phyloP scores from a whole-genome alignment of 768 basidiomycete genomes.

The Cyclocybe aegerita region DNA sequence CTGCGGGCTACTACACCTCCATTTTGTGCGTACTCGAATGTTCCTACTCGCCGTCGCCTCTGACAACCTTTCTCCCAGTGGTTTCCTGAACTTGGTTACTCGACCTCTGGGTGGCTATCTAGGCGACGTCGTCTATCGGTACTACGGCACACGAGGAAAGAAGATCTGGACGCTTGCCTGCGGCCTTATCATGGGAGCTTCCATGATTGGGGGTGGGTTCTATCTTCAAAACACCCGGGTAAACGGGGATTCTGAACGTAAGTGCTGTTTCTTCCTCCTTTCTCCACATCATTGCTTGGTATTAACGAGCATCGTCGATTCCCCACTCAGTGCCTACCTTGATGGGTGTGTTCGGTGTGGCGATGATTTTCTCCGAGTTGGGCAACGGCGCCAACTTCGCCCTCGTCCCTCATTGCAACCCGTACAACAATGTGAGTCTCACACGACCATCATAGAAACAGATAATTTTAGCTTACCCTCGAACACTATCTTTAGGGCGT shows the following conservation, averaged over 20 bases:
- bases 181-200: slow-evolving; percentile 44
- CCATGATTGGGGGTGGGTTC: slow-evolving; percentile 45
- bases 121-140: slow-evolving; percentile 44
- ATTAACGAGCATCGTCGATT: background rate
- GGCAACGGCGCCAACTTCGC: slow-evolving; percentile 53
- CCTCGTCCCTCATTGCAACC: slow-evolving; percentile 50
- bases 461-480: background rate
- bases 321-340: slow-evolving; percentile 27
- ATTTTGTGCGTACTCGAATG: slow-evolving; percentile 17
- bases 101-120: slow-evolving; percentile 50
- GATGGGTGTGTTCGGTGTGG: slow-evolving; percentile 39
- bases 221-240: slow-evolving; percentile 28
- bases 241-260: slow-evolving; percentile 32
- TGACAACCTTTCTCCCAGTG: slow-evolving; percentile 26
- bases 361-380: slow-evolving; percentile 41
- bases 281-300: background rate
- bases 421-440: slow-evolving; percentile 28
- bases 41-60: slow-evolving; percentile 1
- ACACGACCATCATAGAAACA: background rate
- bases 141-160: slow-evolving; percentile 43
- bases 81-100: slow-evolving; percentile 51
- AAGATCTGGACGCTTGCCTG: slow-evolving; percentile 44
- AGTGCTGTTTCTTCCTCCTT: slow-evolving; percentile 9
- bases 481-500: slow-evolving; percentile 22
- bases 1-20: slow-evolving; percentile 51